Percentiles rank a stretch among this genome's conserved stretches.
Conservation (phyloP, 768 basidiomycete genomes). For the Mycena maculata region DNA sequence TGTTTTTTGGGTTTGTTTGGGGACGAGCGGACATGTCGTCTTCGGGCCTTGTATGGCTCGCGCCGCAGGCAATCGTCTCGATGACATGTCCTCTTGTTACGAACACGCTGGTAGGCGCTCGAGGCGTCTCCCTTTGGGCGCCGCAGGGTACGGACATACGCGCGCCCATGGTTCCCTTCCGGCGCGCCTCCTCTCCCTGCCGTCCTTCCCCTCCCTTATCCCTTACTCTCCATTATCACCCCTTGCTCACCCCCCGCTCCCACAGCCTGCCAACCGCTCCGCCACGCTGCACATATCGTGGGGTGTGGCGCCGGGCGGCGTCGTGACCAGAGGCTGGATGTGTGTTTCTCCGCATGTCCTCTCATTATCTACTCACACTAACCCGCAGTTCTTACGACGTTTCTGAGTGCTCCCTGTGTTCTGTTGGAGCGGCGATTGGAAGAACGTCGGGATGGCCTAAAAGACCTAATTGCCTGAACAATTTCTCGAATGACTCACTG, state of each 20-base stretch:
- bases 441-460: conserved; percentile 74
- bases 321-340: no score
- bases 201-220: neutral
- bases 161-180: no score
- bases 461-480: conserved; percentile 68
- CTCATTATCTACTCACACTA: conserved; percentile 89
- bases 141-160: no score
- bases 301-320: neutral
- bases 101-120: no score
- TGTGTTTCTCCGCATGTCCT: conserved; percentile 82
- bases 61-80: no score
- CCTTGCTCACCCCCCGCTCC: neutral
- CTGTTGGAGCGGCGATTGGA: conserved; percentile 71
- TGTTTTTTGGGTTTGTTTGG: no score
- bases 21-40: no score
- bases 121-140: no score
- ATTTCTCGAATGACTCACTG: conserved; percentile 78
- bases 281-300: neutral
- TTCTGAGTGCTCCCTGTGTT: no score
- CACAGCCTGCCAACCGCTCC: conserved; percentile 3
- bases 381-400: conserved; percentile 77
- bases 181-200: no score
- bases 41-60: no score
- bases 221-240: neutral
- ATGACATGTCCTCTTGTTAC: no score